Percentiles rank a stretch among this genome's conserved stretches.
phyloP scores from a whole-genome alignment of 345 rosid species.

The Gossypium rotundifolium region DNA sequence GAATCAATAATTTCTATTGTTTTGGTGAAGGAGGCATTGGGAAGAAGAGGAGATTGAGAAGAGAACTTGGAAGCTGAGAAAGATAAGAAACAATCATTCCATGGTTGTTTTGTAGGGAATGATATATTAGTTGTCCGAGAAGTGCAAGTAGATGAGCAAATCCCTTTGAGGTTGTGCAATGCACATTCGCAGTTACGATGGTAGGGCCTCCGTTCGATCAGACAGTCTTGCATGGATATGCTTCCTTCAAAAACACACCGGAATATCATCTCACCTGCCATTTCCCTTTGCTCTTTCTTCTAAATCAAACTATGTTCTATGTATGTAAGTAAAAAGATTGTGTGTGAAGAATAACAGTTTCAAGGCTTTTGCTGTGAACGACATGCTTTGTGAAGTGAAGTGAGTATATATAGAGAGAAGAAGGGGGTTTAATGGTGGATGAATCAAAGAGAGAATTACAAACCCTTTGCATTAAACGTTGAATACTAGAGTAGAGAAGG shows the following conservation, averaged over 20 bases:
- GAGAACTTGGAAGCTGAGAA: conserved; percentile 4
- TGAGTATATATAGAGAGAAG: too few species aligned
- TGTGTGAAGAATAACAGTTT: not conserved
- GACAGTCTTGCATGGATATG: conserved; percentile 7
- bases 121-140: conserved; percentile 1
- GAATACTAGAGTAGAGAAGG: too few species aligned
- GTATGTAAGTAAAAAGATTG: too few species aligned
- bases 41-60: conserved; percentile 15
- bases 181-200: conserved; percentile 41
- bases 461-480: too few species aligned
- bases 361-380: not conserved
- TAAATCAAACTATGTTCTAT: not conserved
- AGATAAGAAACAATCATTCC: conserved; percentile 17
- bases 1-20: not conserved
- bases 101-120: conserved; percentile 12
- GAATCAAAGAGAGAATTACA: too few species aligned
- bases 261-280: conserved; percentile 21
- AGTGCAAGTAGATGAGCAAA: conserved; percentile 10
- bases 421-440: too few species aligned
- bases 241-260: conserved; percentile 15
- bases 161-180: conserved; percentile 24
- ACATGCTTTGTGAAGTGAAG: not conserved
- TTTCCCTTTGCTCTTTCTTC: not conserved
- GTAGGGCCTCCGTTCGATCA: conserved; percentile 32
- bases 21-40: not conserved